These are phyloP conservation scores for Trichoderma sp. DNA, from an alignment of 2,329 filamentous ascomycete genomes.

Conservation along the genomic window DNA sequence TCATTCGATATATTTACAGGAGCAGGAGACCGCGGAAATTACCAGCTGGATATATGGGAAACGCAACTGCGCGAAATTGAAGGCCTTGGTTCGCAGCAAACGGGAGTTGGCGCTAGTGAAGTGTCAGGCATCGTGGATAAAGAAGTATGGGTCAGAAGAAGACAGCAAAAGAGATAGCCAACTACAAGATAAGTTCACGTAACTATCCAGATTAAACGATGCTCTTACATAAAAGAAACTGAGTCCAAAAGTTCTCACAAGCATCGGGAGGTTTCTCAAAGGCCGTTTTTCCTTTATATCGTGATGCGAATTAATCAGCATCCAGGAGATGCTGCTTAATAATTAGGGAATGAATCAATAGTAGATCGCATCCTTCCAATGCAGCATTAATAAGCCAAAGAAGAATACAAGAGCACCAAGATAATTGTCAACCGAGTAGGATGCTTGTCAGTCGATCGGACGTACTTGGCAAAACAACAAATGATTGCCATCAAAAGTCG, in stretches of 20 bases:
- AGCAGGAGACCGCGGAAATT: constrained; percentile 62
- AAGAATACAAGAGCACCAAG: background rate
- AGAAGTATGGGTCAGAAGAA: constrained; percentile 52
- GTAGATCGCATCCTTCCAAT: background rate
- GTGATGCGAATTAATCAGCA: background rate
- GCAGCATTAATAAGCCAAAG: background rate
- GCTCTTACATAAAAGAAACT: background rate
- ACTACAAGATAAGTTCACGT: background rate
- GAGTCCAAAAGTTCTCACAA: rapidly evolving
- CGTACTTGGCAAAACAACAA: background rate
- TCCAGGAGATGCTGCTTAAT: background rate
- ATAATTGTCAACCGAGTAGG: background rate
- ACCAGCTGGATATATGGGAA: constrained; percentile 67
- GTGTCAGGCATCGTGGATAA: constrained; percentile 30
- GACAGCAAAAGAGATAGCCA: constrained; percentile 35
- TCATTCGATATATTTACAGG: constrained; percentile 71
- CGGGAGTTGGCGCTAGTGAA: background rate
- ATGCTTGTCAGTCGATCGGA: background rate
- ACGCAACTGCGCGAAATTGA: constrained; percentile 54
- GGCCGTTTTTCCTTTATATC: background rate
- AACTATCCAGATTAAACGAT: background rate
- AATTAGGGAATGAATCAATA: background rate
- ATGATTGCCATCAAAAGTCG: background rate
- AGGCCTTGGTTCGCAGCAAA: rapidly evolving
- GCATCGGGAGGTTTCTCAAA: background rate